Evolutionary conservation across 208 protist genomes (phyloP).

Genomic region (Acanthamoeba quina): DNA sequence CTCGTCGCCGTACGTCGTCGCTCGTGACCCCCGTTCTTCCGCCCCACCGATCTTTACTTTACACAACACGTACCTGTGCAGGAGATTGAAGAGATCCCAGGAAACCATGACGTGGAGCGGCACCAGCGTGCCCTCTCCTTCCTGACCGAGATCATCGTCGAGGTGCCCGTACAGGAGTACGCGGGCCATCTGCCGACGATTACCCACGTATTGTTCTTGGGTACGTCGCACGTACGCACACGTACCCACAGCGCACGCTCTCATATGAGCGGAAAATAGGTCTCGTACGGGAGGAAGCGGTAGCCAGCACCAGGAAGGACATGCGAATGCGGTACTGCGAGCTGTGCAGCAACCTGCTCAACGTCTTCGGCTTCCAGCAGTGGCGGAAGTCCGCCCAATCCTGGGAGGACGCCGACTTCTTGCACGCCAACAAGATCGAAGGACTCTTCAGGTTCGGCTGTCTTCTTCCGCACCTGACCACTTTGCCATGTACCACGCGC

Average conservation of each 20-base stretch:
- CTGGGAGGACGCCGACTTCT: constrained; percentile 56
- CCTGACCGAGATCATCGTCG: constrained; percentile 41
- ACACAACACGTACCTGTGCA: neutral
- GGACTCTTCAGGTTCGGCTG: neutral
- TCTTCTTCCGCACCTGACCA: neutral
- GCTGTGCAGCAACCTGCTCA: constrained; percentile 58
- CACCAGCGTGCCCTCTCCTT: constrained; percentile 43
- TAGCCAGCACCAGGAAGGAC: neutral
- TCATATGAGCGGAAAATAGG: neutral
- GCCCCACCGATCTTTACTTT: neutral
- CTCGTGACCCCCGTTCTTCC: neutral
- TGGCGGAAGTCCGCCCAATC: neutral
- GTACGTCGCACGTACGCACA: constrained; percentile 6
- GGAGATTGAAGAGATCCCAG: constrained; percentile 63
- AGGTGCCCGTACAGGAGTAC: constrained; percentile 59
- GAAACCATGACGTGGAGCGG: neutral
- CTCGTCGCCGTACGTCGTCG: constrained; percentile 40
- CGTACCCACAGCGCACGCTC: neutral
- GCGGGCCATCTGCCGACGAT: constrained; percentile 15
- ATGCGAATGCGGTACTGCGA: constrained; percentile 21
- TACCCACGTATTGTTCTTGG: constrained; percentile 21
- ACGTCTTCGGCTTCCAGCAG: constrained; percentile 61
- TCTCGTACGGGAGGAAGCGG: neutral
- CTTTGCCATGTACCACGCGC: neutral
- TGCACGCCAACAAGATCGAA: constrained; percentile 51